A percentile compares a stretch with the other conserved stretches of the same genome.
phyloP scores from a whole-genome alignment of 768 basidiomycete species.

The Pleurotus sapidus region DNA sequence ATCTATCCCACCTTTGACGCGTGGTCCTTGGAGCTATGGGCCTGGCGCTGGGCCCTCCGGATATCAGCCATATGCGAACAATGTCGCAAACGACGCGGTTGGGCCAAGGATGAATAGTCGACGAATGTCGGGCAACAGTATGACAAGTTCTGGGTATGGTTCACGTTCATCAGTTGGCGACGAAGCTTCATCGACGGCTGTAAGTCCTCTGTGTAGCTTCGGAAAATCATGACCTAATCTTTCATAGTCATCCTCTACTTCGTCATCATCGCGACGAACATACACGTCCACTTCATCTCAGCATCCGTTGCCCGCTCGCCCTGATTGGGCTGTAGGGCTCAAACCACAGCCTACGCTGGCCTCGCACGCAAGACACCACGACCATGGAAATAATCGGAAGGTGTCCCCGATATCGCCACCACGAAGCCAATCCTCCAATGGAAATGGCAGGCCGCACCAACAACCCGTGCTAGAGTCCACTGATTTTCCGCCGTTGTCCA shows the following conservation, averaged over 20 bases:
- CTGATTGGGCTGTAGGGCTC: slow-evolving; percentile 88
- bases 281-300: slow-evolving; percentile 74
- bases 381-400: slow-evolving; percentile 36
- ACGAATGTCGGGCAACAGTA: slow-evolving; percentile 41
- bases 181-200: slow-evolving; percentile 74
- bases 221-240: slow-evolving; percentile 2
- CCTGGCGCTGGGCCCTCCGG: slow-evolving; percentile 45
- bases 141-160: slow-evolving; percentile 48
- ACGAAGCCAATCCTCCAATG: slow-evolving; percentile 30
- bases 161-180: slow-evolving; percentile 60
- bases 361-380: slow-evolving; percentile 48
- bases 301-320: slow-evolving; percentile 77
- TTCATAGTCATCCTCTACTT: slow-evolving; percentile 68
- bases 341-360: slow-evolving; percentile 73
- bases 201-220: slow-evolving; percentile 36
- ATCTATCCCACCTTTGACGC: slow-evolving; percentile 25
- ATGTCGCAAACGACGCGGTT: slow-evolving; percentile 43
- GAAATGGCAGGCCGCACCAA: slow-evolving; percentile 23
- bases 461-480: slow-evolving; percentile 44
- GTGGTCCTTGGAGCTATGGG: slow-evolving; percentile 69
- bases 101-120: slow-evolving; percentile 68
- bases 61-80: slow-evolving; percentile 12
- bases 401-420: slow-evolving; percentile 40
- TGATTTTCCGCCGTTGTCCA: slow-evolving; percentile 64
- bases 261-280: slow-evolving; percentile 77